Percentiles rank a stretch among this genome's conserved stretches.
These are phyloP conservation scores for Cicer bijugum DNA, from an alignment of 306 rosid genomes.

Conservation along the genomic window DNA sequence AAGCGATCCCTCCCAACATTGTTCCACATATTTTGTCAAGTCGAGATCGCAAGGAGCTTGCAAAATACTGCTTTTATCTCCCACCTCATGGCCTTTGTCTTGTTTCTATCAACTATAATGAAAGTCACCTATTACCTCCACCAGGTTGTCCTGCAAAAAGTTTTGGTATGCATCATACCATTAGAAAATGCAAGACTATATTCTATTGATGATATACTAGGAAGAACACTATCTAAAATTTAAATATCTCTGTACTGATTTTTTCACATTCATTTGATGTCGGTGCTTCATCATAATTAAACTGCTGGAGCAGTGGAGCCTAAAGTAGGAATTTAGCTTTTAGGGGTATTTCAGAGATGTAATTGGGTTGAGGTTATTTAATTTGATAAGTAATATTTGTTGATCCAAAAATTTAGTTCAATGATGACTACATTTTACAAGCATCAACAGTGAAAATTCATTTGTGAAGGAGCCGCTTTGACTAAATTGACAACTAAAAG, in stretches of 20 bases:
- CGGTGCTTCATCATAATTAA: conserved; percentile 12
- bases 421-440: background rate
- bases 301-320: conserved; percentile 12
- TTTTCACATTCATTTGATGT: conserved; percentile 32
- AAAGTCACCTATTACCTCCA: conserved; percentile 75
- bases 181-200: conserved; percentile 85
- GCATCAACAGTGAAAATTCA: background rate
- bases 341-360: conserved; percentile 33
- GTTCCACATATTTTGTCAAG: conserved; percentile 73
- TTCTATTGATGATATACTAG: conserved; percentile 49
- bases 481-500: background rate
- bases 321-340: conserved; percentile 29
- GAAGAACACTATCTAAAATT: conserved; percentile 21
- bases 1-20: conserved; percentile 77
- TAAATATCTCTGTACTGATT: background rate
- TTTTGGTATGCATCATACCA: conserved; percentile 71
- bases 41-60: conserved; percentile 85
- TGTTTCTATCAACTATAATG: conserved; percentile 65
- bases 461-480: conserved; percentile 5
- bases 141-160: conserved; percentile 64
- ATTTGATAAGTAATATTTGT: background rate
- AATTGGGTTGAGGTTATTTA: background rate
- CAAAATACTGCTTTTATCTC: conserved; percentile 62
- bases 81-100: conserved; percentile 96
- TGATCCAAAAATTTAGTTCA: background rate